Evolutionary conservation across 257 asterid species (phyloP), one percentile per base, ranked within the genome.

Genomic region (Cruciata laevipes): DNA sequence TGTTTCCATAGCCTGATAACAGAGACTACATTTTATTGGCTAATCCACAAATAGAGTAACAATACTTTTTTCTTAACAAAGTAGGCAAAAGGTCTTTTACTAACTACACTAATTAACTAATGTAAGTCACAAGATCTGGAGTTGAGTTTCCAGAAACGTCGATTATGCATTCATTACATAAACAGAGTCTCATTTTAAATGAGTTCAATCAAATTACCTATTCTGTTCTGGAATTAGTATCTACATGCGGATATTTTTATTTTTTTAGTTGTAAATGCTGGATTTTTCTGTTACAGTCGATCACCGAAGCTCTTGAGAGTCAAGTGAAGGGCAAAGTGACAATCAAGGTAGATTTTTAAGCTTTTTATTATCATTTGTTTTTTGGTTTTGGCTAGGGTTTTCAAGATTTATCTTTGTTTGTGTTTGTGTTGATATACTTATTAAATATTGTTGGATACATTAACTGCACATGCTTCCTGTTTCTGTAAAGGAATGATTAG

Each of bases 291-390:
- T 35, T 38, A 23, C 90, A 89, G 97, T 87, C 97, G 11, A 87
- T 86, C 91, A 84, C 91, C 57, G 94, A 90, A 27, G 95, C 97
- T 71, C 73, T 90, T 71, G 97, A 84, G 71, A 74, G 69, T 74
- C 88, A 86, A 72, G 97, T 87, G 80, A 90, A 87, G 77, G 82
- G 81, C 82, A 90, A 87, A 83, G 88, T 90, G 62, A 68, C 88
- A 16, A 75, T 90, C 66, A 90, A 87, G 95, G 97, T 90, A 78
- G 21, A 25, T 18, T 12, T 18, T 16, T 59, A 3, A 10, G 14
- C 8, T 18, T 35, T 8, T 17, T n/a, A n/a, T n/a, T n/a, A n/a
- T 69, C 13, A n/a, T 44, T 3, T 47, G 2, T 47, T 12, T 44
- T 12, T 44, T 47, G 18, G 51, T 42, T 42, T 40, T 18, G 31